These are phyloP conservation scores for Helicocarpus griseus DNA, from an alignment of 2,329 filamentous ascomycete genomes.

Conservation along the genomic window DNA sequence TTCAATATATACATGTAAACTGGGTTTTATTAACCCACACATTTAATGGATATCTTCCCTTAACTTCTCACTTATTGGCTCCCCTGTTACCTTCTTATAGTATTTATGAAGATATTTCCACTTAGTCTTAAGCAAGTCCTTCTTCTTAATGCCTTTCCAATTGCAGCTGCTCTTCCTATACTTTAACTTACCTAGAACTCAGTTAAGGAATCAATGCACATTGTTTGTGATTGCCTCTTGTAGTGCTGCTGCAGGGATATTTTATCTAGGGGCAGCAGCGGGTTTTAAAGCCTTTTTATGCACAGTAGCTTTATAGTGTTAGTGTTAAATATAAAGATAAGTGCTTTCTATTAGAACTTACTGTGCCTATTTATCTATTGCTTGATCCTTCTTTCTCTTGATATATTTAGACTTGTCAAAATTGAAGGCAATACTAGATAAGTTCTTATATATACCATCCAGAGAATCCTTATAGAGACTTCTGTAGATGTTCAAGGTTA, in stretches of 20 bases:
- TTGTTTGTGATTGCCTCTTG: slow-evolving; percentile 12
- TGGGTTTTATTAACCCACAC: slow-evolving; percentile 6
- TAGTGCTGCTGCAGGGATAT: slow-evolving; percentile 12
- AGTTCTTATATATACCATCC: slow-evolving; percentile 15
- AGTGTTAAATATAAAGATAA: background rate
- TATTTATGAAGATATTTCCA: slow-evolving; percentile 17
- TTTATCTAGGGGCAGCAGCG: slow-evolving; percentile 13
- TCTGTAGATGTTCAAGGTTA: background rate
- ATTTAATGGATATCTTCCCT: slow-evolving; percentile 11
- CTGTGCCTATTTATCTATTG: slow-evolving; percentile 12
- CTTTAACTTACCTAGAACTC: slow-evolving; percentile 13
- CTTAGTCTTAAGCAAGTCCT: slow-evolving; percentile 13
- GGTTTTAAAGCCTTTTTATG: slow-evolving; percentile 13
- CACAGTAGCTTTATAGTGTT: slow-evolving; percentile 13
- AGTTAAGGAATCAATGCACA: slow-evolving; percentile 17
- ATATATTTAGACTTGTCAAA: slow-evolving; percentile 14
- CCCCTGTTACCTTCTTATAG: slow-evolving; percentile 13
- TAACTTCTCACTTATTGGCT: slow-evolving; percentile 13
- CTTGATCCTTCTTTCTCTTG: slow-evolving; percentile 11
- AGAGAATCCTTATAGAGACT: slow-evolving; percentile 11
- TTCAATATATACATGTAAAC: slow-evolving; percentile 1
- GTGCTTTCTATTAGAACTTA: slow-evolving; percentile 5
- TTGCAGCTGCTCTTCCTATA: slow-evolving; percentile 8
- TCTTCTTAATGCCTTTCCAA: slow-evolving; percentile 12
- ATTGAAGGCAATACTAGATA: slow-evolving; percentile 14